A percentile compares a stretch with the other conserved stretches of the same genome.
Evolutionary conservation across 352 stramenopile species (phyloP).

Genomic region (Lagenidium sp.): DNA sequence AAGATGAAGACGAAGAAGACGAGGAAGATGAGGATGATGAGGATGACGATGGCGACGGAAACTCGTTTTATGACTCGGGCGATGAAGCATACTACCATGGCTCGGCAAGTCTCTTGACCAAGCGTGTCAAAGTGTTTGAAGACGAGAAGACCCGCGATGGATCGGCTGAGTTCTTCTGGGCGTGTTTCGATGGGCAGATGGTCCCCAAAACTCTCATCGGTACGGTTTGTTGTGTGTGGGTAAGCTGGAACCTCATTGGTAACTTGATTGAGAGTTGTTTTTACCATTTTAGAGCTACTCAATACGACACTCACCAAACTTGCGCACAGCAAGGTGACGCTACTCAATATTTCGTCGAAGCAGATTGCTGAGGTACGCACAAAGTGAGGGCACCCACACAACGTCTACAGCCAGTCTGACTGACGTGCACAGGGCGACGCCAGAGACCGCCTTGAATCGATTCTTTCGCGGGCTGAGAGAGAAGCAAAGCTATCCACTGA

Average conservation of each 20-base stretch:
- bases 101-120: slow-evolving; percentile 28
- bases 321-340: slow-evolving; percentile 37
- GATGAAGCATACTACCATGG: slow-evolving; percentile 36
- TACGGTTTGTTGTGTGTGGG: slow-evolving; percentile 6
- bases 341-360: slow-evolving; percentile 37
- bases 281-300: slow-evolving; percentile 39
- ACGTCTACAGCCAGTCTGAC: too few relatives aligned
- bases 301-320: slow-evolving; percentile 61
- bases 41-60: slow-evolving; percentile 21
- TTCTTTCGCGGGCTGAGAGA: slow-evolving; percentile 5
- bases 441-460: slow-evolving; percentile 6
- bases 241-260: background rate
- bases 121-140: slow-evolving; percentile 39
- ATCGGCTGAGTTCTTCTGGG: slow-evolving; percentile 48
- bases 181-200: slow-evolving; percentile 47
- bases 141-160: slow-evolving; percentile 9
- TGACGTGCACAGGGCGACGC: slow-evolving; percentile 10
- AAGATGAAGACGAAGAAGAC: slow-evolving; percentile 29
- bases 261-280: background rate
- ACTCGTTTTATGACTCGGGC: slow-evolving; percentile 48
- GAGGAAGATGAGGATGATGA: slow-evolving; percentile 21
- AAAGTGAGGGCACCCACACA: too few relatives aligned
- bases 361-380: slow-evolving; percentile 32
- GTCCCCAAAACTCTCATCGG: slow-evolving; percentile 70
- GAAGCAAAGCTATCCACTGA: background rate